Evolutionary conservation across 495 filamentous ascomycete species (phyloP).

Genomic region (Neurospora terricola): DNA sequence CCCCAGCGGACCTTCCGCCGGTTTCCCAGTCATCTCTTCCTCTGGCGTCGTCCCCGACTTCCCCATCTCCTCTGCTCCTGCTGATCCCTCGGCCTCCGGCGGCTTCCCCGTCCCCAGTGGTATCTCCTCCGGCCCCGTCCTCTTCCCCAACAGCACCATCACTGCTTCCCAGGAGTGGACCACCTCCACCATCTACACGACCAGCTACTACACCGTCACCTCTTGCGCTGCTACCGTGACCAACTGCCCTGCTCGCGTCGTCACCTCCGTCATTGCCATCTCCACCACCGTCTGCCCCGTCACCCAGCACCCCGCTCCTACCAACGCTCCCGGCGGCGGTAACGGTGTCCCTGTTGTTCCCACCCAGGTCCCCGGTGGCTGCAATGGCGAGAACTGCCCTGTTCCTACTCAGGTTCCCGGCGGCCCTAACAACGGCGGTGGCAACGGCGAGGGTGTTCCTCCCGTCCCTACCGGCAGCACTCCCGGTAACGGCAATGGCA

Average conservation of each 20-base stretch:
- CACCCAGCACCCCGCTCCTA: slow-evolving; percentile 16
- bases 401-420: neutral
- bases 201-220: slow-evolving; percentile 47
- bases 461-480: neutral
- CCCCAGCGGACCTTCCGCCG: slow-evolving; percentile 42
- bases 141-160: neutral
- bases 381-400: slow-evolving; percentile 8
- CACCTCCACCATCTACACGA: slow-evolving; percentile 51
- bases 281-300: slow-evolving; percentile 53
- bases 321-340: slow-evolving; percentile 2
- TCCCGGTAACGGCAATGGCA: slow-evolving; percentile 10
- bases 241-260: slow-evolving; percentile 48
- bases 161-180: slow-evolving; percentile 25
- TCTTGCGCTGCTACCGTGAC: slow-evolving; percentile 48
- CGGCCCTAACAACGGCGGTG: neutral
- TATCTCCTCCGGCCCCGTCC: slow-evolving; percentile 25
- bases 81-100: slow-evolving; percentile 42
- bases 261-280: slow-evolving; percentile 46
- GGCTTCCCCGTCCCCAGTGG: slow-evolving; percentile 51
- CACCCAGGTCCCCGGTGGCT: slow-evolving; percentile 22
- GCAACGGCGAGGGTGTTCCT: neutral
- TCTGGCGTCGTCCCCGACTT: slow-evolving; percentile 47
- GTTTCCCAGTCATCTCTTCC: slow-evolving; percentile 48
- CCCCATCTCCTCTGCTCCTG: slow-evolving; percentile 49
- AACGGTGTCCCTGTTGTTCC: slow-evolving; percentile 12